Conservation (phyloP, 352 stramenopile species). For the Phytophthora citrophthora region DNA sequence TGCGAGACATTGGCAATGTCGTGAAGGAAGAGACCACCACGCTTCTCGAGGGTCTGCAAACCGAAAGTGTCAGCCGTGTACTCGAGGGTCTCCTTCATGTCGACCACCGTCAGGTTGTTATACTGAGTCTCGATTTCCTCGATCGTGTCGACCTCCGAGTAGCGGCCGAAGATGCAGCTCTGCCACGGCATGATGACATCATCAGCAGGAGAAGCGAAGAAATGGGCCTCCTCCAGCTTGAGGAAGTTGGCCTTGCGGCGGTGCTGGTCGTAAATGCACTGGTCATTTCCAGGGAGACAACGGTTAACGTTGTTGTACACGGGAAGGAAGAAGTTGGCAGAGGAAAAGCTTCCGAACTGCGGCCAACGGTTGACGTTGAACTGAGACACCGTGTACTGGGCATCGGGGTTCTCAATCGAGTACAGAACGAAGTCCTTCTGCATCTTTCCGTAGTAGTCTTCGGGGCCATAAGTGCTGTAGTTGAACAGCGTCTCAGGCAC, state of each 20-base stretch:
- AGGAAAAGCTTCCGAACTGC: constrained; percentile 28
- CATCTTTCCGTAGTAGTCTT: constrained; percentile 38
- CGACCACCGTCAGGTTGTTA: constrained; percentile 36
- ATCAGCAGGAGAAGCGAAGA: constrained; percentile 50
- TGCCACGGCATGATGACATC: constrained; percentile 52
- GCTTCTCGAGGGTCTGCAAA: constrained; percentile 39
- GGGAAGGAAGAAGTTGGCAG: constrained; percentile 41
- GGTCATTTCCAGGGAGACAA: constrained; percentile 18
- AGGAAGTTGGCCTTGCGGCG: constrained; percentile 49
- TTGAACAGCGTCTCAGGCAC: constrained; percentile 42
- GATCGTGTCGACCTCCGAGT: constrained; percentile 38
- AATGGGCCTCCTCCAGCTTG: constrained; percentile 40
- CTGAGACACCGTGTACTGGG: constrained; percentile 36
- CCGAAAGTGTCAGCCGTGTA: constrained; percentile 49
- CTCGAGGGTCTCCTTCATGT: constrained; percentile 36
- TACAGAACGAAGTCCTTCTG: constrained; percentile 48
- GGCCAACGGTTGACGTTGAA: constrained; percentile 42
- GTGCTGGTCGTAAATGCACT: constrained; percentile 32
- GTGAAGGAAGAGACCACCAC: constrained; percentile 39
- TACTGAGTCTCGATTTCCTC: constrained; percentile 23
- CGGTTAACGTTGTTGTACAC: constrained; percentile 44
- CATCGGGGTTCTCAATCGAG: constrained; percentile 29
- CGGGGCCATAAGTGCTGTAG: constrained; percentile 26
- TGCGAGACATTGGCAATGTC: constrained; percentile 31
- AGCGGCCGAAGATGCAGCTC: constrained; percentile 45